Evolutionary conservation across 805 yeast species (phyloP).

Genomic region (Spathaspora arborariae): DNA sequence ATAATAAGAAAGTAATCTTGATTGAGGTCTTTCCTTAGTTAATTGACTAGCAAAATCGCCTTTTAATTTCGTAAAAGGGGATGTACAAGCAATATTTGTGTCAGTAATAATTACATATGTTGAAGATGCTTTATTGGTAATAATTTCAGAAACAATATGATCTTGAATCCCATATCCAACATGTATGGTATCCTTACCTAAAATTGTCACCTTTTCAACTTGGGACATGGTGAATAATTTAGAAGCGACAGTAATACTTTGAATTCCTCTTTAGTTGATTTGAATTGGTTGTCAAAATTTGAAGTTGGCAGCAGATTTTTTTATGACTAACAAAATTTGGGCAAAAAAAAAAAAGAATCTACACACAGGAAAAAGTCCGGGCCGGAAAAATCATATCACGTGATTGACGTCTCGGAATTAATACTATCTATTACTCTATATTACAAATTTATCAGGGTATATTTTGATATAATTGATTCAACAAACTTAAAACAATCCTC

Average conservation of each 20-base stretch:
- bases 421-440: background rate
- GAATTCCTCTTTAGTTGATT: too few relatives aligned
- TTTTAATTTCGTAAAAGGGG: slow-evolving; percentile 50
- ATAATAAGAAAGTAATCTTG: slow-evolving; percentile 68
- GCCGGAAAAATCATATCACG: background rate
- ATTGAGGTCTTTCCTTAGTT: slow-evolving; percentile 37
- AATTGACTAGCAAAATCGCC: slow-evolving; percentile 39
- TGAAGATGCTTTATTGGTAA: slow-evolving; percentile 66
- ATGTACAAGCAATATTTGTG: slow-evolving; percentile 66
- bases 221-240: slow-evolving; percentile 15
- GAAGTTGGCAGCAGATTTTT: background rate
- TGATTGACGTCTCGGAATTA: too few relatives aligned
- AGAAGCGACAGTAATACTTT: too few relatives aligned
- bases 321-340: background rate
- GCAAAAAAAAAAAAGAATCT: background rate
- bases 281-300: background rate
- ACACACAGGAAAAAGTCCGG: background rate
- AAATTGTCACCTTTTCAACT: slow-evolving; percentile 61
- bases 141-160: slow-evolving; percentile 68
- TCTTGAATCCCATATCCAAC: slow-evolving; percentile 80
- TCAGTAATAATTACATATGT: slow-evolving; percentile 93
- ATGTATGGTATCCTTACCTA: slow-evolving; percentile 81
- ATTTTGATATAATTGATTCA: slow-evolving; percentile 17
- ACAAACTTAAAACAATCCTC: slow-evolving; percentile 54
- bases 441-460: background rate